Conservation (phyloP, 2,329 filamentous ascomycete species). For the Pochonia chlamydosporia region DNA sequence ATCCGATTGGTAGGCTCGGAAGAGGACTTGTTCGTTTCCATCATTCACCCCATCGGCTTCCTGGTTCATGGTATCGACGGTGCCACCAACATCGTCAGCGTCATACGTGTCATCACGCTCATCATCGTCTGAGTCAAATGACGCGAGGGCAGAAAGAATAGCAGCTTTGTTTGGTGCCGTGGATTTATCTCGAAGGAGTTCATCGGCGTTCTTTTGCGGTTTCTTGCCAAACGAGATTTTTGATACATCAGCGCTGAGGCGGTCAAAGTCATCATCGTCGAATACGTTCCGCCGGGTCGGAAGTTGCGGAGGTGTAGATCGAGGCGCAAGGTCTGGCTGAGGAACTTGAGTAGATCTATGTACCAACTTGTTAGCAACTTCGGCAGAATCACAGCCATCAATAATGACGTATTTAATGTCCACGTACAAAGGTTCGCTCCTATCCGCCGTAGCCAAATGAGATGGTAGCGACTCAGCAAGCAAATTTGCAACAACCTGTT, state of each 20-base stretch:
- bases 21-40: constrained; percentile 65
- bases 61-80: constrained; percentile 65
- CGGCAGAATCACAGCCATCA: not conserved
- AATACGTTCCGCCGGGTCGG: constrained; percentile 66
- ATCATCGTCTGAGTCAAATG: constrained; percentile 91
- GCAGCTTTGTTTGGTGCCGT: constrained; percentile 71
- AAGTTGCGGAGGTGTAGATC: constrained; percentile 50
- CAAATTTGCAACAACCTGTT: constrained; percentile 74
- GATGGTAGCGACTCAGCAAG: constrained; percentile 70
- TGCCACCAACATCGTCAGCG: constrained; percentile 82
- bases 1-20: constrained; percentile 61
- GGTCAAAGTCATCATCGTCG: constrained; percentile 75
- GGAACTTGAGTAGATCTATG: constrained; percentile 21
- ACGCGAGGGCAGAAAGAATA: constrained; percentile 79
- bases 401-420: not conserved
- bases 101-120: constrained; percentile 98
- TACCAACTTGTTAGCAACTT: constrained; percentile 13
- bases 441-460: constrained; percentile 59
- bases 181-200: constrained; percentile 60
- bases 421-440: constrained; percentile 56
- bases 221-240: constrained; percentile 76
- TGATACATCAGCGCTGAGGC: constrained; percentile 58
- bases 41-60: constrained; percentile 42
- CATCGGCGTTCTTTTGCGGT: constrained; percentile 61
- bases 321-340: constrained; percentile 44